phyloP scores from a whole-genome alignment of 805 yeast species.

The Lachancea sp. region DNA sequence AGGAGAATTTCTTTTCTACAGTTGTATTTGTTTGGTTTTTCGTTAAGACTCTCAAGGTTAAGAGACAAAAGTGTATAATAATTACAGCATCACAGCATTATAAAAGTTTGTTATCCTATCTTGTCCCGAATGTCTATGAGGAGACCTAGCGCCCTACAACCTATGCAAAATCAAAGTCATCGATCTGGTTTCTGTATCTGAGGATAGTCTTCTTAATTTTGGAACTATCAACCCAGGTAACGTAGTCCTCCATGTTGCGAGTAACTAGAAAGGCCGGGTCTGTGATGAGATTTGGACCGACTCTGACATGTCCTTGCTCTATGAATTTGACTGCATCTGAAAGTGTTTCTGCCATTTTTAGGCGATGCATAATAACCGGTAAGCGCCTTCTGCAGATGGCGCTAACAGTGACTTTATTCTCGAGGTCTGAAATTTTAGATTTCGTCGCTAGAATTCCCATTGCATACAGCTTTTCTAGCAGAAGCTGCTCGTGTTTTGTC shows the following conservation, averaged over 20 bases:
- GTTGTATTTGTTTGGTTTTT: background rate
- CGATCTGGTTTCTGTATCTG: constrained; percentile 73
- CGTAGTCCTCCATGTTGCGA: constrained; percentile 88
- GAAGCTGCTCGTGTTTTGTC: constrained; percentile 77
- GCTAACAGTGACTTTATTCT: constrained; percentile 85
- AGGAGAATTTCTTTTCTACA: background rate
- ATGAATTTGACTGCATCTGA: constrained; percentile 85
- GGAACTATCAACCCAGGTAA: constrained; percentile 96
- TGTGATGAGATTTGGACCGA: constrained; percentile 91
- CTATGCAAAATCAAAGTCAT: constrained; percentile 48
- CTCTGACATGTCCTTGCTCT: constrained; percentile 96
- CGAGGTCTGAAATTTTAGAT: constrained; percentile 85
- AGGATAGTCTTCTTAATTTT: constrained; percentile 87
- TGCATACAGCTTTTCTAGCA: constrained; percentile 77
- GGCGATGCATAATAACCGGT: constrained; percentile 89
- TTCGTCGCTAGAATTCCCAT: constrained; percentile 89
- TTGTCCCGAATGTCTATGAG: too few relatives aligned
- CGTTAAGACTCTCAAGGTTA: background rate
- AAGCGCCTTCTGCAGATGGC: constrained; percentile 88
- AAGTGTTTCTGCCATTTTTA: constrained; percentile 88
- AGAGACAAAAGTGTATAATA: background rate
- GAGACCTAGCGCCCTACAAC: too few relatives aligned
- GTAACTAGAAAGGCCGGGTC: constrained; percentile 95
- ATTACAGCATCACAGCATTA: constrained; percentile 5
- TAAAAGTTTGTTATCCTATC: too few relatives aligned